Conservation (phyloP, 495 filamentous ascomycete genomes). For the Clohesyomyces aquaticus region DNA sequence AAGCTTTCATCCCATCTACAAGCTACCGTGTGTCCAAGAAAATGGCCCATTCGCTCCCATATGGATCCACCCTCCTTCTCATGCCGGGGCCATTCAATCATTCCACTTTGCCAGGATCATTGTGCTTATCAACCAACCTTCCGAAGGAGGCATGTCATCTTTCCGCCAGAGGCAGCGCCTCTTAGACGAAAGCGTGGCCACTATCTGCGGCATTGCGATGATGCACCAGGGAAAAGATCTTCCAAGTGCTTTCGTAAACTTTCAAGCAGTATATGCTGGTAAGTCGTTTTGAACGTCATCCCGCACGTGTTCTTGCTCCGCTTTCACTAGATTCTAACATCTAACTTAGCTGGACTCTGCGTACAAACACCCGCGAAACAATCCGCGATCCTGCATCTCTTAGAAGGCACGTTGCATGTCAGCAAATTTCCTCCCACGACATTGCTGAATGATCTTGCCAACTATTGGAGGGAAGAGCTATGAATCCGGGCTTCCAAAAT, state of each 20-base stretch:
- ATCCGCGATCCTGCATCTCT: slow-evolving; percentile 8
- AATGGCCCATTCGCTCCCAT: slow-evolving; percentile 10
- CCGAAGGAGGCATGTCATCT: slow-evolving; percentile 11
- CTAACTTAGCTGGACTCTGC: slow-evolving; percentile 23
- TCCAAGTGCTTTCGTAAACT: slow-evolving; percentile 19
- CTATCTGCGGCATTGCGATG: slow-evolving; percentile 25
- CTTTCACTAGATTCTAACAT: too few species aligned
- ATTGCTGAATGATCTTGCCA: slow-evolving; percentile 15
- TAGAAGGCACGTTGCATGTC: slow-evolving; percentile 13
- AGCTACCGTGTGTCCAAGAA: not conserved
- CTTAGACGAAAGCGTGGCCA: slow-evolving; percentile 21
- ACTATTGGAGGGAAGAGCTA: slow-evolving; percentile 20
- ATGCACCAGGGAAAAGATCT: slow-evolving; percentile 20
- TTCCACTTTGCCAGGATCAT: slow-evolving; percentile 29
- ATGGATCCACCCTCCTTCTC: slow-evolving; percentile 24
- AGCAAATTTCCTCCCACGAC: slow-evolving; percentile 22
- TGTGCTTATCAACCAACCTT: slow-evolving; percentile 24
- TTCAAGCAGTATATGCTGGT: slow-evolving; percentile 21
- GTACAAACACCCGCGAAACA: slow-evolving; percentile 19
- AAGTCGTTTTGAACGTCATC: too few species aligned
- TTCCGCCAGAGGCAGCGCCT: slow-evolving; percentile 22
- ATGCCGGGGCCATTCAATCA: slow-evolving; percentile 17
- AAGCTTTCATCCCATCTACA: slow-evolving; percentile 22
- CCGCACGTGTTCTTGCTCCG: too few species aligned
- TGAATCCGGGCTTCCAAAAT: too few species aligned